Evolutionary conservation across 179 eudicot species (phyloP), one percentile per base, ranked within the genome.

Genomic region (Beta corolliflora): DNA sequence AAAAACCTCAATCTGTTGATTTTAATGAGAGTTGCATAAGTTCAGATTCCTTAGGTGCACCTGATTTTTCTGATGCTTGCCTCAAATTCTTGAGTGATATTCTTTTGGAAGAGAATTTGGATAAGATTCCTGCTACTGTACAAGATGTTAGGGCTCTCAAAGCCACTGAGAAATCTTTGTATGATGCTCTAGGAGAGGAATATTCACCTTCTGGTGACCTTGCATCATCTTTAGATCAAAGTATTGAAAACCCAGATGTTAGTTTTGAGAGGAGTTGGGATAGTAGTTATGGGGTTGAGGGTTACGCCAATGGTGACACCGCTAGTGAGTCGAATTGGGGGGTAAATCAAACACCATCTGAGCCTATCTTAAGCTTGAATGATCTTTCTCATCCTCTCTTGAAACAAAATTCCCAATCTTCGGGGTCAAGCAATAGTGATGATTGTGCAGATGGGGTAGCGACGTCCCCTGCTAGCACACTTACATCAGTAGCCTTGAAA

Each of bases 121-220:
- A 87, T 75, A 84, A 85, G n/a, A 79, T 79, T 64, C 88, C 89
- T 21, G 78, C 87, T 23, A 86, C 87, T 89, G 83, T 85, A 18
- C 87, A 86, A 14, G 89, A 91, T 46, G 79, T 79, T 4, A 71
- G 88, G 69, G 93, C 95, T 83, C 87, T 94, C 0, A 90, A 90
- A 82, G 95, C 91, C 4, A 86, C 98, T n/a, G 97, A 94, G 87
- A 90, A 90, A 86, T 89, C 97, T 7, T 83, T 93, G 84, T 89
- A 86, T 78, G 91, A 91, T 72, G 93, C 76, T 53, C 84, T 92
- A 44, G 88, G 88, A 31, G 81, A 88, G 78, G 81, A 83, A 0
- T 81, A 83, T 67, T 80, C 86, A 11, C 81, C 76, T 76, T 44
- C 81, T 60, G 73, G 77, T 45, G 79, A 83, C 44, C 69, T 14